Percentiles rank a stretch among this genome's conserved stretches.
Conservation (phyloP, 768 basidiomycete species). For the Exsudoporus frostii region DNA sequence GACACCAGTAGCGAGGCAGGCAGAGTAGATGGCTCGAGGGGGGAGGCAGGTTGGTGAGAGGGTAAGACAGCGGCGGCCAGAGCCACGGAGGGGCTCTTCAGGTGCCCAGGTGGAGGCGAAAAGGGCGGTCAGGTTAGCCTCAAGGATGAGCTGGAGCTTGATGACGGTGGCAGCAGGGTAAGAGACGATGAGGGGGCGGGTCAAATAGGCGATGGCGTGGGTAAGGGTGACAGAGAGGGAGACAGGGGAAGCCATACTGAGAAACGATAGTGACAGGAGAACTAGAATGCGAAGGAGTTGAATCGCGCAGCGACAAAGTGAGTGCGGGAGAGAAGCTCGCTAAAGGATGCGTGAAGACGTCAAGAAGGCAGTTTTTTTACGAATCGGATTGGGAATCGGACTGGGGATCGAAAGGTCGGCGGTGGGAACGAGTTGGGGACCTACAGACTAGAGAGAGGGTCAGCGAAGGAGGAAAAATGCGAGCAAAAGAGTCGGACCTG, state of each 20-base stretch:
- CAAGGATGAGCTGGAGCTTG: constrained; percentile 68
- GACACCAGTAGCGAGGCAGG: constrained; percentile 65
- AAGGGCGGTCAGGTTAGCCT: constrained; percentile 68
- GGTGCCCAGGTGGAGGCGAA: constrained; percentile 67
- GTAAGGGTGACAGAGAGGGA: constrained; percentile 66
- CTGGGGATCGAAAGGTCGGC: constrained; percentile 21
- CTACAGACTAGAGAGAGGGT: constrained; percentile 25
- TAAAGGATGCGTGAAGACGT: constrained; percentile 28
- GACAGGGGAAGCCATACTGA: constrained; percentile 34
- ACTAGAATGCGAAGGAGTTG: constrained; percentile 20
- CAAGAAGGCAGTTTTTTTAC: constrained; percentile 4
- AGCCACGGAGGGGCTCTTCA: constrained; percentile 61
- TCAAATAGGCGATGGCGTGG: constrained; percentile 73
- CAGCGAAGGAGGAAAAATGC: constrained; percentile 6
- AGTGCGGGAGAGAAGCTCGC: constrained; percentile 24
- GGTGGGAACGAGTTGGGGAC: constrained; percentile 9
- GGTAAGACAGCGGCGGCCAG: constrained; percentile 70
- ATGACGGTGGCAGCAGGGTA: constrained; percentile 61
- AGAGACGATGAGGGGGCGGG: constrained; percentile 54
- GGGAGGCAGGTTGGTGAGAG: constrained; percentile 68
- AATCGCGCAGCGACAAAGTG: constrained; percentile 33
- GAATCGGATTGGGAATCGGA: constrained; percentile 26
- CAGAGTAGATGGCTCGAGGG: constrained; percentile 66
- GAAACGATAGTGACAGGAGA: constrained; percentile 5
- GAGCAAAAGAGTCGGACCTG: constrained; percentile 20